A percentile compares a stretch with the other conserved stretches of the same genome.
These are phyloP conservation scores for Spinacia oleracea DNA, from an alignment of 179 eudicot genomes.

Conservation along the genomic window DNA sequence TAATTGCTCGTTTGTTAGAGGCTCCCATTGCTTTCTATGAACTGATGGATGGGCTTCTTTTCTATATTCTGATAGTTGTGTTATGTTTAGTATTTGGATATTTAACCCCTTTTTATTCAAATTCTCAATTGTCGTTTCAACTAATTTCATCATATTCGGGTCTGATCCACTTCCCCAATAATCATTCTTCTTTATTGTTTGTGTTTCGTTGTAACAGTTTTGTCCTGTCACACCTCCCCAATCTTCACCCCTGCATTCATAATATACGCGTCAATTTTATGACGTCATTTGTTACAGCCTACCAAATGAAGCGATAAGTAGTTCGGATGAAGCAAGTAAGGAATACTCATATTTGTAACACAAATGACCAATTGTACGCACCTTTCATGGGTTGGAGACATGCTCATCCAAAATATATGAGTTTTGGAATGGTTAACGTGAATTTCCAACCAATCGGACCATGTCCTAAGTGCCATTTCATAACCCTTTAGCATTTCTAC, in stretches of 20 bases:
- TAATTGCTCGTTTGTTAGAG: constrained; percentile 40
- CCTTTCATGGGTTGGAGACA: constrained; percentile 53
- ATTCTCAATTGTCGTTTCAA: constrained; percentile 31
- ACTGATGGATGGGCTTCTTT: constrained; percentile 77
- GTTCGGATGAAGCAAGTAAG: neutral
- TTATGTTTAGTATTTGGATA: constrained; percentile 56
- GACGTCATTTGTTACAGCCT: too few species aligned
- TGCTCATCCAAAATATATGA: constrained; percentile 41
- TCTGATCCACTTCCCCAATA: constrained; percentile 55
- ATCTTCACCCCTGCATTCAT: constrained; percentile 43
- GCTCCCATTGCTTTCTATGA: constrained; percentile 44
- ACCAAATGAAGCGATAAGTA: too few species aligned
- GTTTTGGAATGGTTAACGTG: constrained; percentile 45
- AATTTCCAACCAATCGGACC: constrained; percentile 55
- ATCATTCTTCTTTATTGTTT: constrained; percentile 31
- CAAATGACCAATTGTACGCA: constrained; percentile 29
- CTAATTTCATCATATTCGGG: constrained; percentile 46
- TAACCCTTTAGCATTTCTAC: constrained; percentile 37
- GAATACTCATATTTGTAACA: neutral
- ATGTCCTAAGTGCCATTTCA: constrained; percentile 47
- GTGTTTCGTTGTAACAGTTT: constrained; percentile 47
- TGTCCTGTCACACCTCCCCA: constrained; percentile 38
- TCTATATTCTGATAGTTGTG: constrained; percentile 72
- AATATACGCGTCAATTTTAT: neutral
- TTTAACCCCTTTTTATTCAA: constrained; percentile 46